Conservation (phyloP, 2,329 filamentous ascomycete genomes). For the Trichoderma gracile region DNA sequence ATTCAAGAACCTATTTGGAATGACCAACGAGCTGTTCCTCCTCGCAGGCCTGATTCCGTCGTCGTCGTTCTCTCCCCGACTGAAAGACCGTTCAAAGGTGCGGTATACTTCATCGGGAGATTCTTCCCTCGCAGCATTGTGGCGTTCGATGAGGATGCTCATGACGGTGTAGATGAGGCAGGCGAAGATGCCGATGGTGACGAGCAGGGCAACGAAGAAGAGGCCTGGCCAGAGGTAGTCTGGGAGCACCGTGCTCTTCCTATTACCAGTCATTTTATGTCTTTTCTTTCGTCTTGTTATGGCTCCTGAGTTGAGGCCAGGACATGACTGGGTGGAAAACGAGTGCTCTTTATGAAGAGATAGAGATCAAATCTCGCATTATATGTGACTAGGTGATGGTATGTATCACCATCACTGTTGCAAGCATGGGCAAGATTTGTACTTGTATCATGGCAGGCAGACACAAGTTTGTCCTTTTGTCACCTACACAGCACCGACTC, state of each 20-base stretch:
- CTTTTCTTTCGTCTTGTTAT: neutral
- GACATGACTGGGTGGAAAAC: neutral
- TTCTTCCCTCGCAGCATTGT: neutral
- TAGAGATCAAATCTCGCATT: too few relatives aligned
- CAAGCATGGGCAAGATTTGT: neutral
- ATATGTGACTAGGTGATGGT: neutral
- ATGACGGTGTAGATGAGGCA: neutral
- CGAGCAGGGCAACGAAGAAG: neutral
- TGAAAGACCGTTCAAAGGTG: neutral
- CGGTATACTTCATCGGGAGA: neutral
- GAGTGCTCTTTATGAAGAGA: too few relatives aligned
- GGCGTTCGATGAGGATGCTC: constrained; percentile 1
- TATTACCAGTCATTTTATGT: neutral
- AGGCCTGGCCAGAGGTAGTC: neutral
- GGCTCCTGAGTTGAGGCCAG: neutral
- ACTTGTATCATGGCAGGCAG: neutral
- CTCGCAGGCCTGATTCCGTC: neutral
- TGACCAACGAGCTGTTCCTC: neutral
- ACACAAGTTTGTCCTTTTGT: neutral
- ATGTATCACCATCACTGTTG: constrained; percentile 5
- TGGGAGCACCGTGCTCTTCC: neutral
- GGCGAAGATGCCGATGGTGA: neutral
- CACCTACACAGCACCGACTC: neutral
- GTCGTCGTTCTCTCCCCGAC: neutral
- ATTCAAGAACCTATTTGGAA: neutral